phyloP scores from a whole-genome alignment of 208 protist species.

The Sergeia podlipaevii region DNA sequence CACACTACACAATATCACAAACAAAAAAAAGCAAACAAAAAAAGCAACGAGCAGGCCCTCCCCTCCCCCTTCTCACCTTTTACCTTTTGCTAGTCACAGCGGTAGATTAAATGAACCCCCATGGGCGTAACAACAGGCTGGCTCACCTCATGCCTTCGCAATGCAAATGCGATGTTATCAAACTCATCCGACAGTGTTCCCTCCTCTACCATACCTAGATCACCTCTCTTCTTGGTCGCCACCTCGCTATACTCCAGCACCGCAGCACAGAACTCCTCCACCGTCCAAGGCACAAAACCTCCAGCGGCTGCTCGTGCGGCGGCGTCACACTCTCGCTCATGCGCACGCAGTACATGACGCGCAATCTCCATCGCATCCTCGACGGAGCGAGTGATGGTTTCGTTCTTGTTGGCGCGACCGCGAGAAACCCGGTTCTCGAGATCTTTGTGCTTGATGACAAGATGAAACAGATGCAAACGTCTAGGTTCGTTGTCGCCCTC shows the following conservation, averaged over 20 bases:
- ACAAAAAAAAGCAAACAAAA: not conserved
- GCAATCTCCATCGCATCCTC: slow-evolving; percentile 67
- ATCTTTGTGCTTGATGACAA: slow-evolving; percentile 90
- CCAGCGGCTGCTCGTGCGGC: not conserved
- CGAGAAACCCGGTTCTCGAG: slow-evolving; percentile 63
- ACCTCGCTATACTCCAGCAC: slow-evolving; percentile 75
- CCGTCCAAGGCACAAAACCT: slow-evolving; percentile 36
- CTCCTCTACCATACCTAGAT: slow-evolving; percentile 69
- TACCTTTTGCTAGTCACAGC: slow-evolving; percentile 35
- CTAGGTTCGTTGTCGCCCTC: not conserved
- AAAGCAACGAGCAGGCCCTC: not conserved
- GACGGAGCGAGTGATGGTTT: slow-evolving; percentile 74
- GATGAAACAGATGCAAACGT: slow-evolving; percentile 66
- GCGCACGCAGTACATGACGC: slow-evolving; percentile 34
- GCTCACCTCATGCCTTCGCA: slow-evolving; percentile 58
- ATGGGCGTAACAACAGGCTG: slow-evolving; percentile 71
- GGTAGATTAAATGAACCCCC: slow-evolving; percentile 79
- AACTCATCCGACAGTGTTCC: slow-evolving; percentile 72
- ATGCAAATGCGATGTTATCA: slow-evolving; percentile 58
- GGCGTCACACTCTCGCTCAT: slow-evolving; percentile 5
- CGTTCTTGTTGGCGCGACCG: slow-evolving; percentile 53
- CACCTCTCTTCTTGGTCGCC: slow-evolving; percentile 52
- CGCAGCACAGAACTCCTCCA: slow-evolving; percentile 53
- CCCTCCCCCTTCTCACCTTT: not conserved
- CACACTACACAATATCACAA: too few species aligned